Evolutionary conservation across 1,139 yeast genomes (phyloP), one percentile per base, ranked within the genome.

Genomic region (Starmera stellimalicola): DNA sequence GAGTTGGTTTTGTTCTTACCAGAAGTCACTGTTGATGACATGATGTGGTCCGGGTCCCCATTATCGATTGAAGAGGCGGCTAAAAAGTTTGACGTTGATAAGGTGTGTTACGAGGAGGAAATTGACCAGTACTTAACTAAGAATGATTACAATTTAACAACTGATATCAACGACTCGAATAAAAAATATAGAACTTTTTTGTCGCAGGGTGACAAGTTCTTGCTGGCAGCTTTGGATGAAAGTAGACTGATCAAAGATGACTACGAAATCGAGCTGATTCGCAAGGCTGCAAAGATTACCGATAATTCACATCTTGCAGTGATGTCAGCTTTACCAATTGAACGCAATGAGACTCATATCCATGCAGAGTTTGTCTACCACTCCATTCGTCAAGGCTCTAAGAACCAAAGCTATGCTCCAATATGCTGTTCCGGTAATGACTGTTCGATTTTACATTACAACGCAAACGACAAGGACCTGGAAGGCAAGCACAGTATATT

Each of bases 11-110:
- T 88, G 30, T 88, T 81, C 51, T 64, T 91, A 34, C 96, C 97
- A 3, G 71, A 81, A 37, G 66, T 88, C 32, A 95, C 87, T 52
- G 61, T 71, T 33, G 97, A 91, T 31, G 95, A 84, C 52, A 83
- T 91, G 32, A 82, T 91, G 88, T 91, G 98, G 97, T 78, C 93
- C 37, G 98, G 98, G 0, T 54, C 80, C 58, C 97, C 98, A 2
- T 44, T 84, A 34, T 62, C 73, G 27, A 48, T 66, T n/a, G 76
- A 78, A 34, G 76, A 79, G 16, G 95, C 96, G 0, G 38, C 57
- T 32, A 53, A 60, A 15, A 67, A 64, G 41, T 91, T 61, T 48
- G 95, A 88, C 45, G 88, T 84, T 24, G 97, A 91, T 55, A 78
- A 73, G 28, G 94, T 88, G 36, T 60, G 72, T 43, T 82, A 79